phyloP scores from a whole-genome alignment of 2,329 filamentous ascomycete genomes.

The Rhinocladiella mackenziei region DNA sequence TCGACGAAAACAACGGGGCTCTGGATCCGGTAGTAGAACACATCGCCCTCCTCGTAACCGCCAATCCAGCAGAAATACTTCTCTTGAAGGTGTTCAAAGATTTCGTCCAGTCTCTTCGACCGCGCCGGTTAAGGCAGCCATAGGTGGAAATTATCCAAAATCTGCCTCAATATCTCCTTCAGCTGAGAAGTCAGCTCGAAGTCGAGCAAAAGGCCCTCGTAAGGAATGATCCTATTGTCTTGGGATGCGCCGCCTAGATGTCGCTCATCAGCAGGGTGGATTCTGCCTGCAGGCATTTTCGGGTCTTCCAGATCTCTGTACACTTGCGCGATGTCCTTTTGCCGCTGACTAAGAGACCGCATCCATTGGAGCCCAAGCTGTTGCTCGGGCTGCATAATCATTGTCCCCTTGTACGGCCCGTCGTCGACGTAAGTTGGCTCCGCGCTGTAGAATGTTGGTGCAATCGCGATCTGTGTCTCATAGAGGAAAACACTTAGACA shows the following conservation, averaged over 20 bases:
- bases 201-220: too few species aligned
- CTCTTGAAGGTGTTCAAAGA: too few species aligned
- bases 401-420: not conserved
- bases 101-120: too few species aligned
- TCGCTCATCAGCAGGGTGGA: slow-evolving; percentile 1
- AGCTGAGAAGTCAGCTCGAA: too few species aligned
- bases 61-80: too few species aligned
- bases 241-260: slow-evolving; percentile 1
- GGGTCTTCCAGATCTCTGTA: not conserved
- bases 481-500: not conserved
- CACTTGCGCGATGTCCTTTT: not conserved
- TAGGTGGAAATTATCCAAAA: too few species aligned
- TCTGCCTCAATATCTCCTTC: too few species aligned
- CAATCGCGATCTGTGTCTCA: not conserved
- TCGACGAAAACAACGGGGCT: too few species aligned
- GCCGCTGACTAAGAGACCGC: not conserved
- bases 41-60: too few species aligned
- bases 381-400: not conserved
- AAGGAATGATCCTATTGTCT: slow-evolving; percentile 4
- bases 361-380: not conserved
- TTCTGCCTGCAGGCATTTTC: not conserved
- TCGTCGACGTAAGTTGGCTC: slow-evolving; percentile 3
- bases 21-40: too few species aligned
- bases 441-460: not conserved
- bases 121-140: too few species aligned